Percentiles rank a stretch among this genome's conserved stretches.
Evolutionary conservation across 2,329 filamentous ascomycete species (phyloP).

Genomic region (Pseudodiploospora longispora): DNA sequence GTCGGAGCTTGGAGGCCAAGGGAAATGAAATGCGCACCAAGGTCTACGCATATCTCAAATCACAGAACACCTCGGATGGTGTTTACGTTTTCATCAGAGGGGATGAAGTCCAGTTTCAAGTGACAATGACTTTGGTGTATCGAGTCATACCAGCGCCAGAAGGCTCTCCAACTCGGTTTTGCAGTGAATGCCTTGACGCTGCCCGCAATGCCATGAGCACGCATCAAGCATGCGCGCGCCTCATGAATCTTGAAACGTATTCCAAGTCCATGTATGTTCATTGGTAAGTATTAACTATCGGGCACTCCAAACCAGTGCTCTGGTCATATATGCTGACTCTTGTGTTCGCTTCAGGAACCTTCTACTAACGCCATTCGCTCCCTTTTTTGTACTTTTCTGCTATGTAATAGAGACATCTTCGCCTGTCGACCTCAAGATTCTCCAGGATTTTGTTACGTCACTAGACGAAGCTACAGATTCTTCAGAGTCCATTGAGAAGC

Average conservation of each 20-base stretch:
- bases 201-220: constrained; percentile 40
- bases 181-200: constrained; percentile 39
- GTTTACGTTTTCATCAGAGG: constrained; percentile 36
- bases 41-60: constrained; percentile 28
- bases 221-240: constrained; percentile 37
- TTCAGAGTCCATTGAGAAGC: constrained; percentile 51
- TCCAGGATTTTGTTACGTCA: constrained; percentile 49
- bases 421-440: constrained; percentile 42
- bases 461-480: constrained; percentile 42
- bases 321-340: background rate
- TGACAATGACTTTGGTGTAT: constrained; percentile 43
- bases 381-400: constrained; percentile 53
- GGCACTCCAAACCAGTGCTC: too few relatives aligned
- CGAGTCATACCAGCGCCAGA: constrained; percentile 41
- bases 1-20: constrained; percentile 27
- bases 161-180: constrained; percentile 35
- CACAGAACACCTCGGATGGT: constrained; percentile 30
- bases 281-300: constrained; percentile 31
- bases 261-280: constrained; percentile 42
- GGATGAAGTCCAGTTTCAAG: constrained; percentile 40
- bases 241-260: constrained; percentile 31
- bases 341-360: constrained; percentile 34
- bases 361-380: constrained; percentile 49
- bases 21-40: constrained; percentile 27
- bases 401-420: constrained; percentile 47